Evolutionary conservation across 805 yeast genomes (phyloP), one percentile per base, ranked within the genome.

Genomic region (Candida morakotiae): DNA sequence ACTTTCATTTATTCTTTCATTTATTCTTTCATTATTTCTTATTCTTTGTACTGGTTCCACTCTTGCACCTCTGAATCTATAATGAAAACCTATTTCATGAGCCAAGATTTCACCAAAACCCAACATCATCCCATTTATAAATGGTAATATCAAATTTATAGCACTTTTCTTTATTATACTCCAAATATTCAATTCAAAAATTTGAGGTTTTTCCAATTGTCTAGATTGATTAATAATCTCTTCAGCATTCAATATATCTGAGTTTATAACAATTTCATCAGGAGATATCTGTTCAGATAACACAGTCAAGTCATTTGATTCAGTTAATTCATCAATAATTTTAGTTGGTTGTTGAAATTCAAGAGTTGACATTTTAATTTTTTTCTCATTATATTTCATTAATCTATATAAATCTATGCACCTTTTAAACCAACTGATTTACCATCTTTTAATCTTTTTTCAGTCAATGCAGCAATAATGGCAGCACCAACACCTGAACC

Each of bases 401-500:
- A 29, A 25, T 25, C n/a, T 25, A 5, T 17, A 29, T 7, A 17
- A 18, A 21, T 9, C 14, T 31, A 35, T 20, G 25, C 39, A 22
- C 18, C 26, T 24, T 29, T 35, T 14, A 35, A 18, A 22, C 91
- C 91, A 43, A 84, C 81, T 44, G 87, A 78, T 53, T 73, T 62
- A 32, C 91, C 91, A 43, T 75, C 71, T 47, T 68, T 72, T 54
- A 82, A 70, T 70, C 98, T 82, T 61, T 78, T 73, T 62, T 83
- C 78, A 40, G 98, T 83, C 63, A 91, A 76, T 30, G 98, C 97
- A 38, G 98, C 98, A 66, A 93, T 91, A 53, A 91, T 77, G 36
- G 98, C 98, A 39, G 98, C 98, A 59, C 98, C 98, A 34, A 87
- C 96, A 70, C 98, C 98, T 26, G 93, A 83, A 53, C 98, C 98